Evolutionary conservation across 305 asterid genomes (phyloP), one percentile per base, ranked within the genome.

Genomic region (Petunia hybrid): DNA sequence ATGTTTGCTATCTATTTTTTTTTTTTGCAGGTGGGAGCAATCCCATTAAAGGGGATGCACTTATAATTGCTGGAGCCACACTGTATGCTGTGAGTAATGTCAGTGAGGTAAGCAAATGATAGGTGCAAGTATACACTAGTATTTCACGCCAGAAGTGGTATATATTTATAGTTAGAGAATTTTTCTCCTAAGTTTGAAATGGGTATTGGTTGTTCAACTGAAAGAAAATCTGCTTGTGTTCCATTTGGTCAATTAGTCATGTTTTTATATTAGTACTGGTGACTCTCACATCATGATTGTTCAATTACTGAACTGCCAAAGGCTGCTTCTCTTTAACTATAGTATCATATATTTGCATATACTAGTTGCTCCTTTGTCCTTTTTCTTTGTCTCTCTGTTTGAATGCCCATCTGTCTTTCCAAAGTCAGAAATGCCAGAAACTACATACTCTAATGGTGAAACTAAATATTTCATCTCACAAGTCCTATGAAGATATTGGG

Each of bases 71-170:
- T 66, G 97, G 98, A 70, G 92, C 98, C 84, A 94, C 94, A 60
- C 91, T 94, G 65, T 94, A 94, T 62, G 97, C 91, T 85, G 93
- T 95, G 79, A 89, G 88, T 85, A 96, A 96, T 78, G 99, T 96
- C 88, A 85, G 93, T 80, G 99, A 96, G 98, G 98, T 94, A 78
- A 8, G 94, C 57, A 64, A 57, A 35, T 59, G 78, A 56, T 43
- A 61, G 16, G 38, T 59, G 80, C 66, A 43, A 56, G 66, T 43
- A 13, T 16, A 57, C 38, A 8, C 75, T 43, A n/a, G 64, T 60
- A 22, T n/a, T 13, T 41, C 36, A 57, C 31, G 42, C 48, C 56
- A 73, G 75, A 57, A 46, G 31, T 65, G 73, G 39, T 22, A 35
- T 63, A 39, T 10, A 76, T 76, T 40, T 57, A 12, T 57, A 22